These are phyloP conservation scores for Tulasnella sp. DNA, from an alignment of 768 basidiomycete species.

Conservation along the genomic window DNA sequence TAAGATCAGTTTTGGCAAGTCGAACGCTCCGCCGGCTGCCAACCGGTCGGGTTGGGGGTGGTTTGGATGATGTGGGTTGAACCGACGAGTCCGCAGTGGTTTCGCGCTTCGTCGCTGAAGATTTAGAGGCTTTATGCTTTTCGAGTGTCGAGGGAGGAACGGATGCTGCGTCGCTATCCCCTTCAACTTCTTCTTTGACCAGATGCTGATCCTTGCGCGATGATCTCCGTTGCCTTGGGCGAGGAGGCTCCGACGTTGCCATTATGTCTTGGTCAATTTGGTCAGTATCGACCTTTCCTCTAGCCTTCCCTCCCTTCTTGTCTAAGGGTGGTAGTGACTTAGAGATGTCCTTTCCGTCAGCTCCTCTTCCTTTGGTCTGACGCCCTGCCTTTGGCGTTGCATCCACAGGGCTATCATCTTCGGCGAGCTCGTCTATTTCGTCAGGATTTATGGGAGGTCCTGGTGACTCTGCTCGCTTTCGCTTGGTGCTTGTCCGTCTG, in stretches of 20 bases:
- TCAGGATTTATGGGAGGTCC: not conserved
- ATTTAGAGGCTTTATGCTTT: not conserved
- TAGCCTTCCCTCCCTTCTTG: not conserved
- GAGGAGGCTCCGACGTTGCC: no score
- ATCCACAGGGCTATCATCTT: not conserved
- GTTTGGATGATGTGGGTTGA: not conserved
- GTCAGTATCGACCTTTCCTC: not conserved
- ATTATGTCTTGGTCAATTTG: no score
- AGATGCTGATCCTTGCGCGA: not conserved
- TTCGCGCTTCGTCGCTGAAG: not conserved
- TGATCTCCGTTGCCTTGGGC: not conserved
- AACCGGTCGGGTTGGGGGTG: not conserved
- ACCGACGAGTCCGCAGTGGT: not conserved
- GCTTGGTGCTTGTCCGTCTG: not conserved
- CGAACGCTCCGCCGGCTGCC: not conserved
- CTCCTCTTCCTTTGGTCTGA: not conserved
- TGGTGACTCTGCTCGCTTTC: constrained; percentile 3
- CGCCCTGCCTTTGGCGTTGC: not conserved
- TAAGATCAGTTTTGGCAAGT: not conserved
- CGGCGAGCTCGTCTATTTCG: not conserved
- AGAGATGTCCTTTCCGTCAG: not conserved
- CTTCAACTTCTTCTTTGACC: not conserved
- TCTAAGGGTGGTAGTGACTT: no score
- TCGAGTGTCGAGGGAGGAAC: not conserved
- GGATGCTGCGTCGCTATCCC: not conserved